Conservation (phyloP, 805 yeast genomes). For the Yamadazyma nakazawae region DNA sequence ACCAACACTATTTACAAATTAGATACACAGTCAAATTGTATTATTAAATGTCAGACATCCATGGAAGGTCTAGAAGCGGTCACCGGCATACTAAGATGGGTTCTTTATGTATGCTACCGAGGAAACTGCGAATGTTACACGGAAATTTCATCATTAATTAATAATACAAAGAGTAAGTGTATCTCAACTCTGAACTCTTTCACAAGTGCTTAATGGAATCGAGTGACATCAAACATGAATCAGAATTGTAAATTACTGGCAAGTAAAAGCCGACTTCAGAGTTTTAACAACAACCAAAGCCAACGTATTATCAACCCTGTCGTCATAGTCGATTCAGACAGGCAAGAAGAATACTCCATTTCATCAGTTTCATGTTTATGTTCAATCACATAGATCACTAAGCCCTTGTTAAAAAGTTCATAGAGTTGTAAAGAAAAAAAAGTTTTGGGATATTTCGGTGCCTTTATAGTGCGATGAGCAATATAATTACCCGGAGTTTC, state of each 20-base stretch:
- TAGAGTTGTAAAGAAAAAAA: slow-evolving; percentile 4
- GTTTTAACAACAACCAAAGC: slow-evolving; percentile 27
- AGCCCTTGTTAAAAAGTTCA: slow-evolving; percentile 11
- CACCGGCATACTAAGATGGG: slow-evolving; percentile 83
- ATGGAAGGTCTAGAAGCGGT: slow-evolving; percentile 86
- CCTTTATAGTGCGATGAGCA: slow-evolving; percentile 5
- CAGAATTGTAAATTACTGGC: slow-evolving; percentile 79
- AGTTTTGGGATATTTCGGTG: slow-evolving; percentile 1
- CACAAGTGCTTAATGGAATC: slow-evolving; percentile 24
- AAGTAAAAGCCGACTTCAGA: slow-evolving; percentile 65
- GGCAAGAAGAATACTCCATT: slow-evolving; percentile 75
- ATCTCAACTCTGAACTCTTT: slow-evolving; percentile 11
- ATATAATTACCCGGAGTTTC: slow-evolving; percentile 8
- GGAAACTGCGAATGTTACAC: slow-evolving; percentile 93
- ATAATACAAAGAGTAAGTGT: neutral
- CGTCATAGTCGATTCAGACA: slow-evolving; percentile 93
- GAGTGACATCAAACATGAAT: slow-evolving; percentile 27
- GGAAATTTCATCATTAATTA: slow-evolving; percentile 66
- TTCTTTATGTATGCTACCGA: slow-evolving; percentile 85
- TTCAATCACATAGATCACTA: slow-evolving; percentile 6
- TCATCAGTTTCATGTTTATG: slow-evolving; percentile 36
- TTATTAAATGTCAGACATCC: slow-evolving; percentile 71
- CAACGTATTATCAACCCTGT: slow-evolving; percentile 64
- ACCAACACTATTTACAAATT: neutral
- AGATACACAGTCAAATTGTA: neutral